Conservation (phyloP, 2,329 filamentous ascomycete genomes). For the Pseudocercospora macadamiae region DNA sequence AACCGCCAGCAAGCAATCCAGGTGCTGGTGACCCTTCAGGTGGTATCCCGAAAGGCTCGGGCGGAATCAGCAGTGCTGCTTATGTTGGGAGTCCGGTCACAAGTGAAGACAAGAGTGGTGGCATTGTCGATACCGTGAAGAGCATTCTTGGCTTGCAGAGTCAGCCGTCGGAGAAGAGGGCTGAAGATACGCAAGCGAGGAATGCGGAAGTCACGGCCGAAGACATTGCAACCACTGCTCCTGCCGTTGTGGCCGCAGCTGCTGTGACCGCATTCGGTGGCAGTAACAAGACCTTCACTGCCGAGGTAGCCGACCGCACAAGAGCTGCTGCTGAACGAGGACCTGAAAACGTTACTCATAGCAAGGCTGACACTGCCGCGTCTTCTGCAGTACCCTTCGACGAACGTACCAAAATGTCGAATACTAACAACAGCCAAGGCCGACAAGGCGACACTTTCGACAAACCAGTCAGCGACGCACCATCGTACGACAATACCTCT, state of each 20-base stretch:
- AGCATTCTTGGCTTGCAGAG: slow-evolving; percentile 26
- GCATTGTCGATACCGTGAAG: slow-evolving; percentile 29
- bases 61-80: slow-evolving; percentile 27
- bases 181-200: slow-evolving; percentile 15
- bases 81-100: slow-evolving; percentile 25
- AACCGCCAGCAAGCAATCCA: slow-evolving; percentile 29
- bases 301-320: slow-evolving; percentile 18
- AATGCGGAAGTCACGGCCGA: slow-evolving; percentile 10
- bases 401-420: background rate
- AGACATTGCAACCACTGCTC: slow-evolving; percentile 17
- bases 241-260: slow-evolving; percentile 16
- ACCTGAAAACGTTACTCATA: background rate
- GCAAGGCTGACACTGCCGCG: slow-evolving; percentile 1
- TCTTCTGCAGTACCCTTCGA: background rate
- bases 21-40: slow-evolving; percentile 23
- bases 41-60: slow-evolving; percentile 24
- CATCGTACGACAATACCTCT: background rate
- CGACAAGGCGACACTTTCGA: background rate
- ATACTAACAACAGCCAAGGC: background rate
- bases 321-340: slow-evolving; percentile 1
- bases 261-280: slow-evolving; percentile 13
- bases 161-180: slow-evolving; percentile 15
- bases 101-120: slow-evolving; percentile 17
- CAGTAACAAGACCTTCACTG: slow-evolving; percentile 13
- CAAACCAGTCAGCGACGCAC: background rate